Percentiles rank a stretch among this genome's conserved stretches.
Evolutionary conservation across 1,284 basidiomycete genomes (phyloP).

Genomic region (Wolfiporia cocos): DNA sequence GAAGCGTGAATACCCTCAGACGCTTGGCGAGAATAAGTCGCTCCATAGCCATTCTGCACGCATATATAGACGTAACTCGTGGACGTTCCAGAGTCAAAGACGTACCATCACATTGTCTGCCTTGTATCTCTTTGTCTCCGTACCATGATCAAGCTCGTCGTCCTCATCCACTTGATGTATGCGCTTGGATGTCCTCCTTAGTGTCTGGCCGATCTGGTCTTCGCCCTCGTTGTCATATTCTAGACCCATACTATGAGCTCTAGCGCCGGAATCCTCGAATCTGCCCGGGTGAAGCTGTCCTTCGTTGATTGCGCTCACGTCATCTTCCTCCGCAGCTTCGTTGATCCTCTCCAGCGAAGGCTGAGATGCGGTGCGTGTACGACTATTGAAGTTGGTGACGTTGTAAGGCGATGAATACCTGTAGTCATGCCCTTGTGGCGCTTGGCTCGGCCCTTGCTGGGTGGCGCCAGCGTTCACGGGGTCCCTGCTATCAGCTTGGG

Average conservation of each 20-base stretch:
- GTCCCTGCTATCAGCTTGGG: not conserved
- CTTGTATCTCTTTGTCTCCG: constrained; percentile 19
- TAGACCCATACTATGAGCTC: not conserved
- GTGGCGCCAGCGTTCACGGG: no score
- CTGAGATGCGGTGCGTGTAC: constrained; percentile 14
- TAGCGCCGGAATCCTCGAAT: not conserved
- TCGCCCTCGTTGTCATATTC: constrained; percentile 4
- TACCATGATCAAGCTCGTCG: constrained; percentile 14
- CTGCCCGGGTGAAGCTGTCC: not conserved
- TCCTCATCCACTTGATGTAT: constrained; percentile 13
- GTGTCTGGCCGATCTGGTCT: constrained; percentile 6
- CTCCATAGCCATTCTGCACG: constrained; percentile 10
- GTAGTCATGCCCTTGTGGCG: no score
- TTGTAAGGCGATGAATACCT: constrained; percentile 4
- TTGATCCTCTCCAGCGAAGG: constrained; percentile 20
- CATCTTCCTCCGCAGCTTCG: constrained; percentile 17
- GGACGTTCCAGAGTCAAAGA: no score
- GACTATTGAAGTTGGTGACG: constrained; percentile 3
- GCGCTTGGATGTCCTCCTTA: constrained; percentile 16
- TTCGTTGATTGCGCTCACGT: not conserved
- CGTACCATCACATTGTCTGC: no score
- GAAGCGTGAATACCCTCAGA: no score
- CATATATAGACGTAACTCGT: no score
- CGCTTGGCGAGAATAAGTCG: constrained; percentile 8
- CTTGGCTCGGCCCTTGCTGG: no score